A percentile compares a stretch with the other conserved stretches of the same genome.
Conservation (phyloP, 345 rosid genomes). For the Pugionium dolabratum region DNA sequence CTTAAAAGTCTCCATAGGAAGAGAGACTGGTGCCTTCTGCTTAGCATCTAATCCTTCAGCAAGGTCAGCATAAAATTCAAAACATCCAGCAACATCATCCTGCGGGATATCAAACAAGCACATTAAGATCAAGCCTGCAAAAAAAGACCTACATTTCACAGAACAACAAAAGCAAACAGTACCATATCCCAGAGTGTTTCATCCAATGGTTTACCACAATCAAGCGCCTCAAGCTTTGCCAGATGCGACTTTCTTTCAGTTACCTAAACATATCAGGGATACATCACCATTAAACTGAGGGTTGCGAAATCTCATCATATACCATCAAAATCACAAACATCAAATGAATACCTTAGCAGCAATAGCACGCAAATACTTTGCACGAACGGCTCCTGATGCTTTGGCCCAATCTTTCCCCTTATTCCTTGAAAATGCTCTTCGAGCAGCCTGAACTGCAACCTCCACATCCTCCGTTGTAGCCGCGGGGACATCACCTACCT, state of each 20-base stretch:
- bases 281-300: neutral
- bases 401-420: conserved; percentile 82
- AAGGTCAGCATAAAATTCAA: conserved; percentile 89
- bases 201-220: conserved; percentile 87
- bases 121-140: conserved; percentile 15
- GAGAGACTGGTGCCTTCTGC: conserved; percentile 75
- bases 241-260: conserved; percentile 67
- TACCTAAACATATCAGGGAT: conserved; percentile 47
- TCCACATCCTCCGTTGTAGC: conserved; percentile 92
- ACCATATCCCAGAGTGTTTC: conserved; percentile 96
- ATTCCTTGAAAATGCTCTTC: conserved; percentile 68
- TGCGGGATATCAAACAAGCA: conserved; percentile 43
- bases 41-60: conserved; percentile 93
- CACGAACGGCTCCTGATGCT: conserved; percentile 79
- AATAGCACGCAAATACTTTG: conserved; percentile 91
- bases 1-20: conserved; percentile 79
- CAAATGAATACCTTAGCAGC: conserved; percentile 70
- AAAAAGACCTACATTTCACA: neutral
- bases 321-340: conserved; percentile 7
- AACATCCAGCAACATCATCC: conserved; percentile 97
- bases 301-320: neutral
- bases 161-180: conserved; percentile 28
- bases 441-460: conserved; percentile 88
- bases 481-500: conserved; percentile 80
- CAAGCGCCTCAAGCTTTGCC: conserved; percentile 81